A percentile compares a stretch with the other conserved stretches of the same genome.
phyloP scores from a whole-genome alignment of 345 rosid genomes.

The Chamaenerion angustifolium region DNA sequence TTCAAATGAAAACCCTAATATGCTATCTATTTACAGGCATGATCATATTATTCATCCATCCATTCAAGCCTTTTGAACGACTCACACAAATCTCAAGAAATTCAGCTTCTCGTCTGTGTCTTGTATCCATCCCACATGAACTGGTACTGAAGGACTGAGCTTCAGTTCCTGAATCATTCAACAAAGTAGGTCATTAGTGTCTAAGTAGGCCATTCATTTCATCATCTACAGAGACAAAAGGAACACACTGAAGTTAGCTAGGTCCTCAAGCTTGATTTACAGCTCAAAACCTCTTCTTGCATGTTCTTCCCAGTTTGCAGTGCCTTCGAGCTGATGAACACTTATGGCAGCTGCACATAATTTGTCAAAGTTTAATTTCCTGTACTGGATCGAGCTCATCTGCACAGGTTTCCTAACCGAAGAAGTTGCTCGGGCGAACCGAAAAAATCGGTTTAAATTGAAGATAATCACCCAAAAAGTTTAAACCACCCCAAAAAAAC shows the following conservation, averaged over 20 bases:
- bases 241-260: conserved; percentile 63
- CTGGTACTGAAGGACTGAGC: conserved; percentile 71
- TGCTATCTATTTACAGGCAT: too few species aligned
- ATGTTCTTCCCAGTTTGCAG: conserved; percentile 78
- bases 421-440: too few species aligned
- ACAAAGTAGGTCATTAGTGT: too few species aligned
- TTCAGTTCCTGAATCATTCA: conserved; percentile 55
- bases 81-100: conserved; percentile 78
- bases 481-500: too few species aligned
- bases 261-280: conserved; percentile 80
- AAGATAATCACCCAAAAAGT: too few species aligned
- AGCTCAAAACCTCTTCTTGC: conserved; percentile 70
- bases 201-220: too few species aligned
- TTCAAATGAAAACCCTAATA: too few species aligned
- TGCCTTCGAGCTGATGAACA: conserved; percentile 83
- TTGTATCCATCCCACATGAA: conserved; percentile 82
- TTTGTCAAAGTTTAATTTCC: conserved; percentile 77
- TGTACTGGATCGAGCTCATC: conserved; percentile 56
- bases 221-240: conserved; percentile 8
- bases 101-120: conserved; percentile 77
- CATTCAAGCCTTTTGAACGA: conserved; percentile 50
- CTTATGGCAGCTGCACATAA: conserved; percentile 79
- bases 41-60: too few species aligned
- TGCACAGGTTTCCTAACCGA: too few species aligned
- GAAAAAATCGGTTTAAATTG: too few species aligned